A percentile compares a stretch with the other conserved stretches of the same genome.
Evolutionary conservation across 1,284 basidiomycete genomes (phyloP).

Genomic region (Afroboletus lepidellus): DNA sequence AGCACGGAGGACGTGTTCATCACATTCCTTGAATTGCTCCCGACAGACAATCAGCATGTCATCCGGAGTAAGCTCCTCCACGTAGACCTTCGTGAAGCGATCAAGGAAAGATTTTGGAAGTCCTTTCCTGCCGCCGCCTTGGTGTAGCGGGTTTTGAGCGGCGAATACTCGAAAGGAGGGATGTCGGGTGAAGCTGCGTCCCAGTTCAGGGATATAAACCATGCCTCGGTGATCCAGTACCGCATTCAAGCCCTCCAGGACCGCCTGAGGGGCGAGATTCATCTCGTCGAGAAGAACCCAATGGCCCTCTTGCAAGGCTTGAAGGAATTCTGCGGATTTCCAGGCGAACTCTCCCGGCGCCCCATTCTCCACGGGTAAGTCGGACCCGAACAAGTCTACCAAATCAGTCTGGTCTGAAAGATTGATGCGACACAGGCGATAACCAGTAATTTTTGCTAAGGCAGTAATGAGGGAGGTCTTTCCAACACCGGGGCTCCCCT

Average conservation of each 20-base stretch:
- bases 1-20: slow-evolving; percentile 51
- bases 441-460: slow-evolving; percentile 78
- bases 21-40: slow-evolving; percentile 69
- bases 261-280: slow-evolving; percentile 95
- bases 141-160: slow-evolving; percentile 94
- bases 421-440: slow-evolving; percentile 93
- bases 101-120: slow-evolving; percentile 97
- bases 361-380: slow-evolving; percentile 93
- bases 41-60: slow-evolving; percentile 84
- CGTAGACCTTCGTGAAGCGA: slow-evolving; percentile 95
- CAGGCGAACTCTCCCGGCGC: slow-evolving; percentile 92
- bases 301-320: slow-evolving; percentile 88
- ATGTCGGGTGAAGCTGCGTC: slow-evolving; percentile 86
- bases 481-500: slow-evolving; percentile 99
- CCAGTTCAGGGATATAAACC: slow-evolving; percentile 94
- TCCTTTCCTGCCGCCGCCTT: slow-evolving; percentile 97
- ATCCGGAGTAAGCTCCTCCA: slow-evolving; percentile 80
- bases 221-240: slow-evolving; percentile 95
- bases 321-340: slow-evolving; percentile 96
- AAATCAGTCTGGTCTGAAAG: slow-evolving; percentile 98
- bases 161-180: slow-evolving; percentile 95
- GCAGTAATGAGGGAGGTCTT: slow-evolving; percentile 95
- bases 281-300: slow-evolving; percentile 99
- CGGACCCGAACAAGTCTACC: slow-evolving; percentile 94
- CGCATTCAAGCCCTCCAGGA: slow-evolving; percentile 96